These are phyloP conservation scores for Mycena kentingensis DNA, from an alignment of 768 basidiomycete species.

Conservation along the genomic window DNA sequence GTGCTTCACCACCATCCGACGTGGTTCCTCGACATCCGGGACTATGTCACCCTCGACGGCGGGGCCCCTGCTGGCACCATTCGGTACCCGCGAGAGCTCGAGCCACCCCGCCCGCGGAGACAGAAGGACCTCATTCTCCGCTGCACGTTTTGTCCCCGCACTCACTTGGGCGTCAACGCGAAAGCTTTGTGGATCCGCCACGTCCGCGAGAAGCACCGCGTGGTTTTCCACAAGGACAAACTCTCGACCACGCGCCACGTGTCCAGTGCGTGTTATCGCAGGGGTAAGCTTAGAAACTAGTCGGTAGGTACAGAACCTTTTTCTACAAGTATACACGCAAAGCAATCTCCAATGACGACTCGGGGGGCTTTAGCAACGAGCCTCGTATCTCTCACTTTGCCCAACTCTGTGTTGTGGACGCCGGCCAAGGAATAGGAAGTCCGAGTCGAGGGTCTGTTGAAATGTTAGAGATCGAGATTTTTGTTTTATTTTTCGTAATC, in stretches of 20 bases:
- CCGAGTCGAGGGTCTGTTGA: no score
- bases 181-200: constrained; percentile 66
- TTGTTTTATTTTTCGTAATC: no score
- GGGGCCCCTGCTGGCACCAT: constrained; percentile 40
- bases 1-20: constrained; percentile 51
- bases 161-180: constrained; percentile 59
- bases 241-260: constrained; percentile 13
- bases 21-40: constrained; percentile 54
- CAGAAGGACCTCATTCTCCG: constrained; percentile 36
- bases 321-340: no score
- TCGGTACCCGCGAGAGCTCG: constrained; percentile 53
- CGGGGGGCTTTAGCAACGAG: no score
- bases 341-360: no score
- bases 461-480: no score
- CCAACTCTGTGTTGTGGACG: no score
- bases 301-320: no score
- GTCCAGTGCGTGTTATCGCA: constrained; percentile 10
- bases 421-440: no score
- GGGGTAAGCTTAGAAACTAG: no score
- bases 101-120: constrained; percentile 52
- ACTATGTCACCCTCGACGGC: constrained; percentile 41
- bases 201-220: constrained; percentile 62
- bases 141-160: constrained; percentile 59
- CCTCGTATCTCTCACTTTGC: no score
- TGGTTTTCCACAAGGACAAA: constrained; percentile 55